phyloP scores from a whole-genome alignment of 495 filamentous ascomycete genomes.

The Stereocaulon alpinum region DNA sequence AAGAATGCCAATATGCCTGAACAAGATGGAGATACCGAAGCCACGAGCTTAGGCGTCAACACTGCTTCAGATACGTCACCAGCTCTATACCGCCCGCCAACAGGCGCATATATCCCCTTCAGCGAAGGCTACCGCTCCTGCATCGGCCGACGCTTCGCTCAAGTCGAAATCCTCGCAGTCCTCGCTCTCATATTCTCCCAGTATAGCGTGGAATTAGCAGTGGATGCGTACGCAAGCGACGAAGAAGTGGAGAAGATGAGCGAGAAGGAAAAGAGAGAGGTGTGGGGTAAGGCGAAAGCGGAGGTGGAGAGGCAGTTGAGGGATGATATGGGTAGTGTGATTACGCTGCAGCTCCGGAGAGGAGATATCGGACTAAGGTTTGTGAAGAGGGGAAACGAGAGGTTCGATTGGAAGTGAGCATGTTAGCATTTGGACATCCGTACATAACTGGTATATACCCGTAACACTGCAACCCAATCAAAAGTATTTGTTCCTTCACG shows the following conservation, averaged over 20 bases:
- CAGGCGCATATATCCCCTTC: conserved; percentile 60
- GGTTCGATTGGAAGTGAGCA: conserved; percentile 30
- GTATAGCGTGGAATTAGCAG: conserved; percentile 57
- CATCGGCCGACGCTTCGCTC: conserved; percentile 57
- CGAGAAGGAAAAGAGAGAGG: background rate
- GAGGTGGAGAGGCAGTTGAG: conserved; percentile 8
- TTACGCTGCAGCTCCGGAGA: conserved; percentile 54
- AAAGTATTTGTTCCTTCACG: too few relatives aligned
- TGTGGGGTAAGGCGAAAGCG: background rate
- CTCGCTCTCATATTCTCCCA: conserved; percentile 53
- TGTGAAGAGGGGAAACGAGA: conserved; percentile 51
- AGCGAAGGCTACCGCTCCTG: conserved; percentile 61
- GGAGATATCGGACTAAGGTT: conserved; percentile 50
- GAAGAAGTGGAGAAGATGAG: conserved; percentile 39
- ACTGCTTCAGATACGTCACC: conserved; percentile 35
- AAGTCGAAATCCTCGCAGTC: conserved; percentile 58
- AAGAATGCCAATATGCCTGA: conserved; percentile 15
- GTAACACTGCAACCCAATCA: too few relatives aligned
- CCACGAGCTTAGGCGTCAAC: conserved; percentile 5
- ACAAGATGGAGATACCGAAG: conserved; percentile 18
- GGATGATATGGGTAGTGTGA: conserved; percentile 37
- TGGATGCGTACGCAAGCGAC: conserved; percentile 51
- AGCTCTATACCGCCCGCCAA: conserved; percentile 45
- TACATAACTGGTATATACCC: too few relatives aligned
- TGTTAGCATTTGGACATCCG: background rate